A percentile compares a stretch with the other conserved stretches of the same genome.
phyloP scores from a whole-genome alignment of 2,329 filamentous ascomycete species.

The Aspergillus sp. region DNA sequence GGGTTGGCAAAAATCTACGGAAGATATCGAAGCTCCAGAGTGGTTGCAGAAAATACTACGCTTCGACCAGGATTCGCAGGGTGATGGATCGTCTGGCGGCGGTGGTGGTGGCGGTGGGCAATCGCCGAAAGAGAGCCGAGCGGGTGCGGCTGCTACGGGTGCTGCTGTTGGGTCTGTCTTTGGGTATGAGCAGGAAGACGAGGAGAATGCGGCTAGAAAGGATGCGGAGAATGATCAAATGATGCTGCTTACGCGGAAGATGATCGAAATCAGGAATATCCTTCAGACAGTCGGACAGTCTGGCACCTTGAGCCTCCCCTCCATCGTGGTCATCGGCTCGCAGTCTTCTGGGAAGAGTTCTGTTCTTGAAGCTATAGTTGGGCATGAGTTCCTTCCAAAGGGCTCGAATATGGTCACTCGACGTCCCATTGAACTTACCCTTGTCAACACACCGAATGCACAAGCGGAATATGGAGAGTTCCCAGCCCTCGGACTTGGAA shows the following conservation, averaged over 20 bases:
- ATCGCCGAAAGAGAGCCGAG: conserved; percentile 56
- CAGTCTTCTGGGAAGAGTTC: conserved; percentile 99
- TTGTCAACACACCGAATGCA: conserved; percentile 90
- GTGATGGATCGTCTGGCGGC: conserved; percentile 35
- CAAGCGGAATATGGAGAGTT: conserved; percentile 94
- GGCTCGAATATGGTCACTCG: conserved; percentile 99
- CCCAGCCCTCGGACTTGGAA: conserved; percentile 82
- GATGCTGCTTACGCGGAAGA: conserved; percentile 99
- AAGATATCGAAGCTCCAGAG: conserved; percentile 68
- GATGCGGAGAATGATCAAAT: conserved; percentile 91
- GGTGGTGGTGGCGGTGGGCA: conserved; percentile 44
- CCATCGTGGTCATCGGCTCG: conserved; percentile 98
- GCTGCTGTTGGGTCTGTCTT: conserved; percentile 74
- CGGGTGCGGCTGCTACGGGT: conserved; percentile 62
- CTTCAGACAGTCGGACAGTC: conserved; percentile 91
- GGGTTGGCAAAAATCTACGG: conserved; percentile 82
- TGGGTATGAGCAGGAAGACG: conserved; percentile 68
- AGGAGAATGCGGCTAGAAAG: conserved; percentile 62
- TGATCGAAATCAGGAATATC: conserved; percentile 97
- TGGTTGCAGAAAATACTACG: conserved; percentile 77
- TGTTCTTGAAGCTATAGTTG: conserved; percentile 93
- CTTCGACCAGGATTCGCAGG: conserved; percentile 59
- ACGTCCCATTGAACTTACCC: conserved; percentile 89
- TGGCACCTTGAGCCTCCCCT: conserved; percentile 81
- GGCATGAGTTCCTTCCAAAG: conserved; percentile 95